Evolutionary conservation across 2,329 filamentous ascomycete species (phyloP).

Genomic region (Cytospora piceae): DNA sequence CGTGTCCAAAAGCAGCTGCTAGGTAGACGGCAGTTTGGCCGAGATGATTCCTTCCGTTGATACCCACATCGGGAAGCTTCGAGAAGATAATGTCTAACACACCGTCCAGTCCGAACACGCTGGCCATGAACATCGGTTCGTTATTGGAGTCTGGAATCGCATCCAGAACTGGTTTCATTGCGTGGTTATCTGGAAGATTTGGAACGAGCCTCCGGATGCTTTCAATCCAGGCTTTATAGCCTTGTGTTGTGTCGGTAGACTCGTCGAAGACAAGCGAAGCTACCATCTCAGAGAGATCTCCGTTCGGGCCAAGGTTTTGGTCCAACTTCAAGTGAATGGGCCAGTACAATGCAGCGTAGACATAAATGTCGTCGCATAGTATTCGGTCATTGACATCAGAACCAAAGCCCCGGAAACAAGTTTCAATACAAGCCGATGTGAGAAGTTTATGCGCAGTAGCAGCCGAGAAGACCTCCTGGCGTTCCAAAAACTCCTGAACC

Average conservation of each 20-base stretch:
- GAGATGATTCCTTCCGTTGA: background rate
- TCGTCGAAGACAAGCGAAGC: background rate
- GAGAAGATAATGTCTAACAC: background rate
- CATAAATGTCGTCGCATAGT: background rate
- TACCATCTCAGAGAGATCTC: background rate
- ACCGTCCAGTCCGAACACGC: background rate
- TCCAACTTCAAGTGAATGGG: background rate
- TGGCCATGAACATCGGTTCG: background rate
- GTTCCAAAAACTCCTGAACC: background rate
- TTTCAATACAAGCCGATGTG: background rate
- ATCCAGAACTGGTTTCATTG: background rate
- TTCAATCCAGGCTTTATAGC: background rate
- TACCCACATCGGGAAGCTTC: background rate
- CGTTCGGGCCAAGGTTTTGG: background rate
- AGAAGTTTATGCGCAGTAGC: background rate
- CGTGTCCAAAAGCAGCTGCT: background rate
- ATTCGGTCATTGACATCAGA: background rate
- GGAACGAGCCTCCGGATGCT: background rate
- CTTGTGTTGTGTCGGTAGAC: background rate
- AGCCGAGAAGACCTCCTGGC: background rate
- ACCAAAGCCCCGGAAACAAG: background rate
- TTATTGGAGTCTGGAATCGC: background rate
- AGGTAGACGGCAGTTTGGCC: background rate
- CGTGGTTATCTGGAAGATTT: background rate
- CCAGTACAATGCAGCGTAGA: background rate